phyloP scores from a whole-genome alignment of 805 yeast species.

The Ogataea henricii region DNA sequence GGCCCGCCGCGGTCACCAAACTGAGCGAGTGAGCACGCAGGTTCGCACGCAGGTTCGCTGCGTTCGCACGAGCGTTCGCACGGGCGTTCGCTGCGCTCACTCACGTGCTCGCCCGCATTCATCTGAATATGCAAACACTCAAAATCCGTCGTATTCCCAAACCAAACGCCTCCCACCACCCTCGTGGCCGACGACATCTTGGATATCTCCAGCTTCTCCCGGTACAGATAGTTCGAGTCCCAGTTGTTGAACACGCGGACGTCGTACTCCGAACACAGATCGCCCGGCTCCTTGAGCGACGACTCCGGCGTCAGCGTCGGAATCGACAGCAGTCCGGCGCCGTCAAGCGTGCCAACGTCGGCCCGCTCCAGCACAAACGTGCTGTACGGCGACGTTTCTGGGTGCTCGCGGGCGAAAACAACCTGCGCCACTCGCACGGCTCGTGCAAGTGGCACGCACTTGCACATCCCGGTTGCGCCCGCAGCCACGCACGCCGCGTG shows the following conservation, averaged over 20 bases:
- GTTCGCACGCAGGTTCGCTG: no score
- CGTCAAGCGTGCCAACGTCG: slow-evolving; percentile 18
- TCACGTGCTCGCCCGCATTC: slow-evolving; percentile 14
- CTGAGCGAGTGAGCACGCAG: no score
- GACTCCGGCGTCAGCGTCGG: slow-evolving; percentile 28
- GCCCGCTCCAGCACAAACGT: slow-evolving; percentile 31
- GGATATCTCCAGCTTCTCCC: slow-evolving; percentile 81
- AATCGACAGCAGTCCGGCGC: slow-evolving; percentile 30
- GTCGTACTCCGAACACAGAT: slow-evolving; percentile 39
- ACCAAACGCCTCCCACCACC: slow-evolving; percentile 60
- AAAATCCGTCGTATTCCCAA: slow-evolving; percentile 80
- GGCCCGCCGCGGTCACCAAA: no score
- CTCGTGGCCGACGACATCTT: slow-evolving; percentile 80
- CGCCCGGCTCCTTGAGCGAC: slow-evolving; percentile 28
- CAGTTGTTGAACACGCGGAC: slow-evolving; percentile 52
- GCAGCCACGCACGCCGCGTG: slow-evolving; percentile 28
- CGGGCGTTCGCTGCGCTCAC: background rate
- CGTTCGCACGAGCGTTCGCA: no score
- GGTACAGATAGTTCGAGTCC: slow-evolving; percentile 67
- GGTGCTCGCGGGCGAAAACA: slow-evolving; percentile 24
- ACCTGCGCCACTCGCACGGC: slow-evolving; percentile 47
- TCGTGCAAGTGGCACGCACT: slow-evolving; percentile 41
- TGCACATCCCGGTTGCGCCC: slow-evolving; percentile 28
- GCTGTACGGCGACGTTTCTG: slow-evolving; percentile 30
- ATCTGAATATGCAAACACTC: slow-evolving; percentile 42